Base-by-base conservation (phyloP, 148 eudicot species). In the Cornus florida region DNA sequence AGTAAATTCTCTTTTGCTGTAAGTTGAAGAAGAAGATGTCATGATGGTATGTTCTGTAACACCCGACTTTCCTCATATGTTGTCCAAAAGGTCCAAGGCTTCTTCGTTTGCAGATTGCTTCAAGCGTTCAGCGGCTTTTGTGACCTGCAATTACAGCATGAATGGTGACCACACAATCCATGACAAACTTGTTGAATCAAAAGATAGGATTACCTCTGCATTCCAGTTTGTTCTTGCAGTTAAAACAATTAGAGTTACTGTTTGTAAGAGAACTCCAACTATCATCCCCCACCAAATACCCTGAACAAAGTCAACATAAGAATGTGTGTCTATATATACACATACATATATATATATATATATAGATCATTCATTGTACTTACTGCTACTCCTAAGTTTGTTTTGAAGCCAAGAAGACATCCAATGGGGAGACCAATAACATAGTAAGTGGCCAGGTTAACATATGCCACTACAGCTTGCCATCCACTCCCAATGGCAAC, bases 401-500 rank as follows among this genome's bases (percentile, higher is more conserved):
- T 87, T 75, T 87, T 87, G 79, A 87, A 87, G 11, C 88, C 90
- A 1, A 87, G 82, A 28, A 87, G 79, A 78, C 90, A 87, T n/a
- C 90, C 90, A 75, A 87, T 73, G 1, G 88, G 86, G 38, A 87
- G 90, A 57, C 90, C 88, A n/a, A 87, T 87, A 12, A 81, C 12
- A 69, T 87, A 85, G 59, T 87, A 87, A 62, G 90, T 72, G 22
- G 77, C 82, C 22, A 86, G 74, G 67, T 86, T 84, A 7, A 87
- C 80, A 78, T 85, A 89, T 72, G 88, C 90, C 66, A 87, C 88
- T 48, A 85, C 79, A 59, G 71, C 90, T 80, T 89, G 90, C 92
- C 90, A 87, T 85, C 90, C 92, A 79, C 90, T 89, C 75, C 92
- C 92, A 31, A 87, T 87, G 48, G 92, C 92, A 74, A 87, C 92